Evolutionary conservation across 441 rosid genomes (phyloP), one percentile per base, ranked within the genome.

Genomic region (Adansonia grandidieri): DNA sequence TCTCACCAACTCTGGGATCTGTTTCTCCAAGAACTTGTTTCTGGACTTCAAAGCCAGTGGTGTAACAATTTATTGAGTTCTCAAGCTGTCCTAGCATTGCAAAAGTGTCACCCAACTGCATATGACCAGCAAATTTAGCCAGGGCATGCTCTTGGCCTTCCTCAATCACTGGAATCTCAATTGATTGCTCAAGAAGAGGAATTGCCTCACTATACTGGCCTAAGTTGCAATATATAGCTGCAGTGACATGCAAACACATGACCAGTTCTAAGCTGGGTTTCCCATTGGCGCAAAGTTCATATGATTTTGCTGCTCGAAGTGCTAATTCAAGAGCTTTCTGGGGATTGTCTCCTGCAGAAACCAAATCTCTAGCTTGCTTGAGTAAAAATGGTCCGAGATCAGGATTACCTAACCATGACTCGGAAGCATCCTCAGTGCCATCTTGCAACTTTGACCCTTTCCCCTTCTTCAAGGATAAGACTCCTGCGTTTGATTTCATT

Each of bases 41-140:
- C 79, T 89, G 93, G 63, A 89, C 82, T 67, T 78, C 85, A 77
- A 91, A 65, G 48, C 95, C 95, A 5, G 84, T 84, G 28, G 82
- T 83, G 72, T 91, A 91, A 80, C 92, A 89, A 14, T 77, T 67
- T 47, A 91, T 73, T 10, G 95, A 88, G 73, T 82, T 87, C 80
- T 91, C 95, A 63, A 91, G 87, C 81, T 84, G 90, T 63, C 95
- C 95, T 78, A 86, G 66, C 90, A 89, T 87, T 40, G 95, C 93
- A 56, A 88, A 86, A 71, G 91, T 88, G 80, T 91, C 95, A 73
- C 95, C 92, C 86, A 91, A 84, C 84, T 91, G 95, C 95, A 91
- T 91, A 80, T 88, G 82, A 62, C 95, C 88, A 3, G 93, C 86
- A 75, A 91, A 91, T 79, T 85, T 91, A 3, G 93, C 93, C 5